Evolutionary conservation across 2,329 filamentous ascomycete genomes (phyloP).

Genomic region (Capronia coronata): DNA sequence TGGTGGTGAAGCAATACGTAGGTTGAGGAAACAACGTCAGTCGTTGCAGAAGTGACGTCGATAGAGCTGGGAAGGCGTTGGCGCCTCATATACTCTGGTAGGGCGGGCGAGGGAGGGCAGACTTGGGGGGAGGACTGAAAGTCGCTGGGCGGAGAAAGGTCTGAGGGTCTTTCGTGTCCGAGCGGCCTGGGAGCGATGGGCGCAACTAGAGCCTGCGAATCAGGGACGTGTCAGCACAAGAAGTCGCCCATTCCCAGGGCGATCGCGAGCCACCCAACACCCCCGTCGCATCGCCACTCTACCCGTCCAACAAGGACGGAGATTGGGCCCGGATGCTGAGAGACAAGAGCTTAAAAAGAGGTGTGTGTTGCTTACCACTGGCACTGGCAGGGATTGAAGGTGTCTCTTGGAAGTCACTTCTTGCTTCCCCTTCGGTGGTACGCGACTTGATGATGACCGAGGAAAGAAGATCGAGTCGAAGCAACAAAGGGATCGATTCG

Average conservation of each 20-base stretch:
- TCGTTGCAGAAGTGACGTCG: slow-evolving; percentile 27
- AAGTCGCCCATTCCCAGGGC: slow-evolving; percentile 19
- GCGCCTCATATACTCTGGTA: slow-evolving; percentile 26
- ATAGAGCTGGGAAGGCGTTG: slow-evolving; percentile 24
- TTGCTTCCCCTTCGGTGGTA: no score
- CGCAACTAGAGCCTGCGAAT: slow-evolving; percentile 18
- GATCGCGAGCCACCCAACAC: slow-evolving; percentile 21
- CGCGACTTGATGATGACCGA: no score
- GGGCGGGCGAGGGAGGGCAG: slow-evolving; percentile 16
- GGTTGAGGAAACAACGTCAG: slow-evolving; percentile 26
- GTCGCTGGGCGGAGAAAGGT: slow-evolving; percentile 5
- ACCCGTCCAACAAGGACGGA: slow-evolving; percentile 17
- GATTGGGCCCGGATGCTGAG: slow-evolving; percentile 12
- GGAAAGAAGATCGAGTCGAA: no score
- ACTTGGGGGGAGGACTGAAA: not conserved
- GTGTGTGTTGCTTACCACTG: not conserved
- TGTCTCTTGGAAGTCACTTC: not conserved
- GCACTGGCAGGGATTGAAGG: not conserved
- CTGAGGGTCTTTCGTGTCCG: slow-evolving; percentile 10
- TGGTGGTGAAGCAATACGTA: slow-evolving; percentile 26
- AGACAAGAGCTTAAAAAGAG: not conserved
- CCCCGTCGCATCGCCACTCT: slow-evolving; percentile 17
- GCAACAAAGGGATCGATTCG: no score
- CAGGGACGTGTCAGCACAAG: slow-evolving; percentile 21
- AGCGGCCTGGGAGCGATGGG: slow-evolving; percentile 17